Evolutionary conservation across 345 rosid species (phyloP), one percentile per base, ranked within the genome.

Genomic region (Geranium brycei): DNA sequence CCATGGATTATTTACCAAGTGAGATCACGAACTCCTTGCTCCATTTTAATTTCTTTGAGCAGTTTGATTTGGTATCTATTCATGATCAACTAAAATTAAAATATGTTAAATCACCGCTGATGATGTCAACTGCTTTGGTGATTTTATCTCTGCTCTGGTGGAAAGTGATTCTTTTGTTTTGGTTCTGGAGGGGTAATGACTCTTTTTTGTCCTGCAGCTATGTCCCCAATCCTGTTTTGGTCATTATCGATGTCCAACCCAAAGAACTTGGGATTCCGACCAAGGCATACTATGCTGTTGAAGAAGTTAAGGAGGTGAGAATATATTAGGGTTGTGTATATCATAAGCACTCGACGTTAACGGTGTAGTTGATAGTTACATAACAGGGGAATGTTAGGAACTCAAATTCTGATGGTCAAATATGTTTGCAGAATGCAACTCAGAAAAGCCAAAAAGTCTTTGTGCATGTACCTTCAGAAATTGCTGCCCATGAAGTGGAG

Each of bases 241-340:
- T 93, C 69, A 92, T 87, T 17, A 87, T 92, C 76, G 97, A 87
- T 76, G 98, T 92, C 61, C 93, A 87, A 60, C 96, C 95, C 59
- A 76, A 77, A 79, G 98, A 89, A 74, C 81, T 86, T 28, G 98
- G 96, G 63, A 92, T 87, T 66, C 96, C 95, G 28, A 87, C 93
- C 12, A 89, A 89, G 67, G 93, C 95, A 15, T 85, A 92, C 77
- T 92, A 74, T 74, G 88, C 78, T 64, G 91, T 92, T 62, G 91
- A 92, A 77, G 91, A 91, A 75, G 95, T 91, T 55, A 88, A 88
- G 78, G 91, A 88, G 84, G 91, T 85, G 73, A 71, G 66, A 67
- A 23, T 23, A 35, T 10, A 10, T 38, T 38, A 3, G 11, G 47
- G 47, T 38, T 38, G 8, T 38, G 47, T 38, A 38, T 38, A 38